phyloP scores from a whole-genome alignment of 768 basidiomycete genomes.

The Boletus reticuloceps region DNA sequence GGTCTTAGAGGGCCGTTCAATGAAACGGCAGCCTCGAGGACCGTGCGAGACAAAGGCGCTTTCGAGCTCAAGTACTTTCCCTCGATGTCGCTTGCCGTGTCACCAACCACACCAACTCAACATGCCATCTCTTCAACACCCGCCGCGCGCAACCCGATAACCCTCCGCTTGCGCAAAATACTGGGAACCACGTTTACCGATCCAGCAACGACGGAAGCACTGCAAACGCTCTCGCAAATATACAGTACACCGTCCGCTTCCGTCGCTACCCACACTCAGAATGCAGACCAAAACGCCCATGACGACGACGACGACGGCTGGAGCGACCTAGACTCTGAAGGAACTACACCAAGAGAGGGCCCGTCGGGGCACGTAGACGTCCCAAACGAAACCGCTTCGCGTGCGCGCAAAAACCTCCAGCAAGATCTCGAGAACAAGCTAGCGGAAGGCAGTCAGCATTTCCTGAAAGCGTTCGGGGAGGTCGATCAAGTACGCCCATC shows the following conservation, averaged over 20 bases:
- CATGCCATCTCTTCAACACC: not conserved
- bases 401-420: conserved; percentile 75
- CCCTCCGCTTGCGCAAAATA: conserved; percentile 89
- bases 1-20: too few species aligned
- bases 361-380: conserved; percentile 26
- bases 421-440: conserved; percentile 84
- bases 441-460: conserved; percentile 76
- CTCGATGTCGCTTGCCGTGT: not conserved
- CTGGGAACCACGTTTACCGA: conserved; percentile 80
- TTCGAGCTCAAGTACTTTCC: too few species aligned
- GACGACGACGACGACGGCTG: conserved; percentile 33
- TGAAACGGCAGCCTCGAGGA: too few species aligned
- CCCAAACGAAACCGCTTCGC: conserved; percentile 63
- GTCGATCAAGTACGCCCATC: conserved; percentile 76
- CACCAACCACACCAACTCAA: not conserved
- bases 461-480: conserved; percentile 80
- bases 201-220: conserved; percentile 72
- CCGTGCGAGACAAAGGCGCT: too few species aligned
- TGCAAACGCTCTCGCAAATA: conserved; percentile 78
- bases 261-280: not conserved
- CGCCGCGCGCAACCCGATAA: conserved; percentile 62
- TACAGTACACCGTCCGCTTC: conserved; percentile 45
- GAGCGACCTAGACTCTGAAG: conserved; percentile 18
- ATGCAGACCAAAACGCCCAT: conserved; percentile 22
- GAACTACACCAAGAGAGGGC: conserved; percentile 7